Evolutionary conservation across 805 yeast genomes (phyloP), one percentile per base, ranked within the genome.

Genomic region (Groenewaldozyma salmanticensis): DNA sequence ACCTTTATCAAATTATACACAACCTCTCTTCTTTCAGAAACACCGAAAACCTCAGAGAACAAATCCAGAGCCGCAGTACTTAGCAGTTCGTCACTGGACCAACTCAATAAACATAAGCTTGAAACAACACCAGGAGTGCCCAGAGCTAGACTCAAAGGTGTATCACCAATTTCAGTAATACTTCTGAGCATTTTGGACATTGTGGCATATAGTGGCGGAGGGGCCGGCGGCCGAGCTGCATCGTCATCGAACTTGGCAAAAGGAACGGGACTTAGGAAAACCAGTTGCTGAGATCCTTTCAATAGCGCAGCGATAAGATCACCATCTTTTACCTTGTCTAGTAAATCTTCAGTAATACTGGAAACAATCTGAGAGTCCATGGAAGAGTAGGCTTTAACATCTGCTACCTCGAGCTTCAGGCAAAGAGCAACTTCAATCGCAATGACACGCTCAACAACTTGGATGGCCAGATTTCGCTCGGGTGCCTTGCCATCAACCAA

Each of bases 11-110:
- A 54, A 3, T 68, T 70, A 36, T 68, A 73, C n/a, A 84, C 67
- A 27, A 87, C 85, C 57, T 83, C 94, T 27, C 75, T 61, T 52
- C 96, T 71, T 42, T 75, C 78, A 11, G 79, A 83, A 57, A 86
- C 94, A 57, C 86, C 94, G 58, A 75, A 81, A 0, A 83, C 75
- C 49, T 83, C 90, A 52, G 81, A 80, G 2, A 87, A 57, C 17
- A 85, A 67, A 46, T 80, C 80, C 4, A 82, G 70, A 1, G 88
- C 81, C 1, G 79, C 34, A 31, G n/a, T 31, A 31, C 34, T 31
- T 9, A 24, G 29, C 7, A 9, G 11, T 24, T 13, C 13, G 13
- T 24, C 29, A 9, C 11, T 7, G 7, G 29, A 24, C 7, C 7
- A 24, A 9, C 11, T 13, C 13, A 24, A 24, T 9, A 24, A 13